Conservation (phyloP, 768 basidiomycete genomes). For the Saitozyma podzolica region DNA sequence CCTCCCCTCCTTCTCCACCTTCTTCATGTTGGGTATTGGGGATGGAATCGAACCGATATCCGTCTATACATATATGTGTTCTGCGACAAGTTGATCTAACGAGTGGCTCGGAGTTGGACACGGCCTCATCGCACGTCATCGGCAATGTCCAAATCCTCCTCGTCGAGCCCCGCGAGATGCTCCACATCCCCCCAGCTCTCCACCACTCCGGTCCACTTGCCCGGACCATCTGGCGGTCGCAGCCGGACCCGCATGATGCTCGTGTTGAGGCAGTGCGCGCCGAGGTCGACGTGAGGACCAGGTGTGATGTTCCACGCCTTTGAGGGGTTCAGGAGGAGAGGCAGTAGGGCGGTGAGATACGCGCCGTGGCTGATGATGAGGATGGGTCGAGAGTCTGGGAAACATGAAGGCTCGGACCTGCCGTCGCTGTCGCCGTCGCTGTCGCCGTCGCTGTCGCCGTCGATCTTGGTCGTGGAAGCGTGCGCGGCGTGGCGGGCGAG, state of each 20-base stretch:
- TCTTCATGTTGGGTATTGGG: too few species aligned
- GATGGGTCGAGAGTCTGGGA: conserved; percentile 6
- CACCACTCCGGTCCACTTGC: conserved; percentile 25
- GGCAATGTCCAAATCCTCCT: conserved; percentile 19
- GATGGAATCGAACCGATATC: too few species aligned
- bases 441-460: background rate
- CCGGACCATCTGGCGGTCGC: background rate
- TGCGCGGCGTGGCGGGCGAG: conserved; percentile 9
- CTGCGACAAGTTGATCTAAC: too few species aligned
- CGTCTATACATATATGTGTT: too few species aligned
- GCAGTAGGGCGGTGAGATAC: conserved; percentile 21
- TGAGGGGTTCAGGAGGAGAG: conserved; percentile 9
- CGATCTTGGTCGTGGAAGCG: background rate
- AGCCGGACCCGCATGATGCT: conserved; percentile 29
- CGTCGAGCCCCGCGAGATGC: conserved; percentile 22
- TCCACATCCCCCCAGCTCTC: conserved; percentile 31
- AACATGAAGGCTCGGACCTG: too few species aligned
- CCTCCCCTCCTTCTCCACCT: too few species aligned
- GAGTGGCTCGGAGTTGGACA: too few species aligned
- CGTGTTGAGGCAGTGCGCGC: conserved; percentile 29
- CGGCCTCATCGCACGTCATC: conserved; percentile 23
- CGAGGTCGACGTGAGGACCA: conserved; percentile 9
- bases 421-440: too few species aligned
- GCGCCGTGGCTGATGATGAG: conserved; percentile 39
- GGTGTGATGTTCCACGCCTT: conserved; percentile 10